A percentile compares a stretch with the other conserved stretches of the same genome.
Evolutionary conservation across 257 asterid genomes (phyloP).

Genomic region (Solanum appendiculatum): DNA sequence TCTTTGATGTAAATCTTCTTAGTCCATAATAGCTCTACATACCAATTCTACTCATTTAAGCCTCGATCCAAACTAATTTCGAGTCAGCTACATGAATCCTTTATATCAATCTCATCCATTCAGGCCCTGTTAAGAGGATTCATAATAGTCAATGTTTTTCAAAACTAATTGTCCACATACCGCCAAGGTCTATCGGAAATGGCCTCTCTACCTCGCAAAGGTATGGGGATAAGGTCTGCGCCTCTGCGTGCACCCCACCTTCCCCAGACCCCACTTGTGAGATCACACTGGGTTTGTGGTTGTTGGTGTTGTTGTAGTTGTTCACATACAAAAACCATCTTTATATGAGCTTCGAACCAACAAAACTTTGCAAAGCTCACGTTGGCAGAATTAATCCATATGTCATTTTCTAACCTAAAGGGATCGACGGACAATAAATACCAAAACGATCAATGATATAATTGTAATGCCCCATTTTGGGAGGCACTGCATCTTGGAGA

Average conservation of each 20-base stretch:
- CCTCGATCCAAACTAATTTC: neutral
- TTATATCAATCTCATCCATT: neutral
- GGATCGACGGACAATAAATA: neutral
- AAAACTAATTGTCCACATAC: neutral
- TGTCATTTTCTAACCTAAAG: neutral
- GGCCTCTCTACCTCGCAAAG: neutral
- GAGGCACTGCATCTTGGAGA: neutral
- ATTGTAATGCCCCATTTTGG: neutral
- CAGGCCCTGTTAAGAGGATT: neutral
- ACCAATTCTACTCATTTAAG: neutral
- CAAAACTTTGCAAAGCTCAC: neutral
- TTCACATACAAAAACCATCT: neutral
- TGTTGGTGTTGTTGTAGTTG: neutral
- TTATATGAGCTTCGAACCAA: neutral
- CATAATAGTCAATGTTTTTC: neutral
- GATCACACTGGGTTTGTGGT: neutral
- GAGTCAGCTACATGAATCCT: neutral
- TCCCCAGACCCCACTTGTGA: neutral
- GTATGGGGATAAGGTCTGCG: neutral
- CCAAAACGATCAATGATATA: neutral
- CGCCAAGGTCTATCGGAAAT: neutral
- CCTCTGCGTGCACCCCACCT: neutral
- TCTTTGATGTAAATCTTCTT: neutral
- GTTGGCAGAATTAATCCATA: neutral
- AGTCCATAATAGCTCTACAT: neutral